Conservation (phyloP, 1,284 basidiomycete genomes). For the Trametes polyzona region DNA sequence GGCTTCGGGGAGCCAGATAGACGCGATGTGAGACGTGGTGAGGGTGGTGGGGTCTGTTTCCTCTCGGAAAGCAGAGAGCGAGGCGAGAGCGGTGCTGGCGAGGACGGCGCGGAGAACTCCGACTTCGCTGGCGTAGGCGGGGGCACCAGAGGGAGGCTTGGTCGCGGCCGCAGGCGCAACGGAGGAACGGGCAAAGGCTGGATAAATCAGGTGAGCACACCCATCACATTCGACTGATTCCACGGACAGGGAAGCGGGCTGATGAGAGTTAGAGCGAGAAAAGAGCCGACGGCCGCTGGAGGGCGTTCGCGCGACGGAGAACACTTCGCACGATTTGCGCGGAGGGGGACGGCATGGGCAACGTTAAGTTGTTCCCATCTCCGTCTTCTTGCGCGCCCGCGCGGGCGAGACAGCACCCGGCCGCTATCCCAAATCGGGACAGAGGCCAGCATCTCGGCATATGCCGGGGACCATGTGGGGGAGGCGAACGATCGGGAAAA, state of each 20-base stretch:
- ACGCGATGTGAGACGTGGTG: slow-evolving; percentile 17
- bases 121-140: slow-evolving; percentile 19
- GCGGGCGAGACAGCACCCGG: slow-evolving; percentile 2
- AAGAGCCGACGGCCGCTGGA: slow-evolving; percentile 1
- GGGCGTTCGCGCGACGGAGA: not conserved
- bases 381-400: not conserved
- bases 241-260: slow-evolving; percentile 3
- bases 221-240: slow-evolving; percentile 9
- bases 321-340: slow-evolving; percentile 1
- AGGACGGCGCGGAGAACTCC: slow-evolving; percentile 1
- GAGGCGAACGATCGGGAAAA: slow-evolving; percentile 10
- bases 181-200: slow-evolving; percentile 25
- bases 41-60: slow-evolving; percentile 22
- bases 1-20: slow-evolving; percentile 18
- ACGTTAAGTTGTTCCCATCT: slow-evolving; percentile 1
- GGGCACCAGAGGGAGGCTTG: slow-evolving; percentile 23
- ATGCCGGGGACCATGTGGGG: slow-evolving; percentile 1
- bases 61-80: slow-evolving; percentile 6
- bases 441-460: slow-evolving; percentile 2
- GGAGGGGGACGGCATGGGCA: not conserved
- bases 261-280: not conserved
- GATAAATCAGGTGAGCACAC: slow-evolving; percentile 10
- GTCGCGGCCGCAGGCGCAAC: slow-evolving; percentile 14
- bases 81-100: slow-evolving; percentile 11
- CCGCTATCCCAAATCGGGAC: slow-evolving; percentile 7